A percentile compares a stretch with the other conserved stretches of the same genome.
Evolutionary conservation across 1,139 yeast genomes (phyloP).

Genomic region (Casaregolazyma lundiana): DNA sequence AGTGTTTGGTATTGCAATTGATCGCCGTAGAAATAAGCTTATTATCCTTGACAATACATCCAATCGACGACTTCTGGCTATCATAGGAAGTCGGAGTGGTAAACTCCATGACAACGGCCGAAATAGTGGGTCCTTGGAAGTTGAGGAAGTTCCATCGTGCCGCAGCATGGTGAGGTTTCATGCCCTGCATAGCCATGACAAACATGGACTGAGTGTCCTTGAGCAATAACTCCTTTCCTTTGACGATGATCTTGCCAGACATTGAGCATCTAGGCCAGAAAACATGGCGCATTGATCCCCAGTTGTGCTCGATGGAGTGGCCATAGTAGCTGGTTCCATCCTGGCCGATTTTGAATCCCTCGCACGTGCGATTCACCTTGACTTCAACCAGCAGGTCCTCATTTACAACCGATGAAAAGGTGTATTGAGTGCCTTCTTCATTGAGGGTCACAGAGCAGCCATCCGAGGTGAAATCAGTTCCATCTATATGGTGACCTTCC

Average conservation of each 20-base stretch:
- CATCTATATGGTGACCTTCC: constrained; percentile 72
- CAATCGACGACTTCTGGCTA: constrained; percentile 72
- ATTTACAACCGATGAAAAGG: constrained; percentile 61
- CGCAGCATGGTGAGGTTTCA: constrained; percentile 99
- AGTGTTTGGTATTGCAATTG: constrained; percentile 61
- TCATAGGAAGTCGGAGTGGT: constrained; percentile 91
- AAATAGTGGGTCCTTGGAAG: constrained; percentile 70
- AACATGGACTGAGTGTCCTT: constrained; percentile 69
- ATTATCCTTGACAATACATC: constrained; percentile 63
- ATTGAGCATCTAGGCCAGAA: constrained; percentile 91
- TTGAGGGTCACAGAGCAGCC: constrained; percentile 55
- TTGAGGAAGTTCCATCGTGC: constrained; percentile 92
- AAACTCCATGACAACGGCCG: constrained; percentile 90
- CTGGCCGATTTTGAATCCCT: constrained; percentile 85
- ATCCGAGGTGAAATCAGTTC: constrained; percentile 72
- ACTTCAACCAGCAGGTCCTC: constrained; percentile 72
- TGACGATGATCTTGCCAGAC: constrained; percentile 52
- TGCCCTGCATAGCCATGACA: constrained; percentile 97
- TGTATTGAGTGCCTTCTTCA: constrained; percentile 52
- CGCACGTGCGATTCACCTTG: constrained; percentile 52
- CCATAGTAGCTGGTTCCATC: constrained; percentile 87
- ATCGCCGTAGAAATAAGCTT: constrained; percentile 62
- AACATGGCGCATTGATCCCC: constrained; percentile 96
- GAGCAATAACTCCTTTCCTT: constrained; percentile 28
- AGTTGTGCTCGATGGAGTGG: constrained; percentile 66